These are phyloP conservation scores for Conticribra guillardii DNA, from an alignment of 108 stramenopile species.

Conservation along the genomic window DNA sequence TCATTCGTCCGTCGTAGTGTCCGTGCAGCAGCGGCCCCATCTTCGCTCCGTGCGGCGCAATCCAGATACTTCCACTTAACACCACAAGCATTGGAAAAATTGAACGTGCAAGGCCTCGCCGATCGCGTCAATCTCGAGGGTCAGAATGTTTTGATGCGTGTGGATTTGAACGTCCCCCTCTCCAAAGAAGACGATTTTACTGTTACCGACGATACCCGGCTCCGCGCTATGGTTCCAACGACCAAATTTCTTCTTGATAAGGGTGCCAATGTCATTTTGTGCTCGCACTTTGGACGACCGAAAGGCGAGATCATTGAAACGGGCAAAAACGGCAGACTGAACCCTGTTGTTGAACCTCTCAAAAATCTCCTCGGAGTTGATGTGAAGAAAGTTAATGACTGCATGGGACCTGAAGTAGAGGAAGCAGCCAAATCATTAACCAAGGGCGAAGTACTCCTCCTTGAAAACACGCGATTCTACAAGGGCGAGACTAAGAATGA, in stretches of 20 bases:
- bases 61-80: constrained; percentile 58
- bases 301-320: constrained; percentile 92
- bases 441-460: constrained; percentile 84
- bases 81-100: constrained; percentile 57
- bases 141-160: constrained; percentile 84
- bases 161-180: constrained; percentile 91
- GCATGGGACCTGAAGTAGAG: constrained; percentile 94
- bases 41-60: not conserved
- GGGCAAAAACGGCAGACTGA: constrained; percentile 88
- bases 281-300: constrained; percentile 89
- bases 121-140: constrained; percentile 76
- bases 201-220: constrained; percentile 90
- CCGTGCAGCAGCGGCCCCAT: not conserved
- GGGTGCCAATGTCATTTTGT: constrained; percentile 91
- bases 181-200: constrained; percentile 83
- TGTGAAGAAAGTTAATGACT: constrained; percentile 79
- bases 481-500: constrained; percentile 91
- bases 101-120: constrained; percentile 83
- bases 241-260: constrained; percentile 85
- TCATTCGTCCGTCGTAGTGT: constrained; percentile 5
- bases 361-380: constrained; percentile 66
- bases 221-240: constrained; percentile 89
- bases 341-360: constrained; percentile 76
- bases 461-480: constrained; percentile 98
- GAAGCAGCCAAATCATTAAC: constrained; percentile 66